Percentiles rank a stretch among this genome's conserved stretches.
phyloP scores from a whole-genome alignment of 108 stramenopile genomes.

The Bacterosira constricta region DNA sequence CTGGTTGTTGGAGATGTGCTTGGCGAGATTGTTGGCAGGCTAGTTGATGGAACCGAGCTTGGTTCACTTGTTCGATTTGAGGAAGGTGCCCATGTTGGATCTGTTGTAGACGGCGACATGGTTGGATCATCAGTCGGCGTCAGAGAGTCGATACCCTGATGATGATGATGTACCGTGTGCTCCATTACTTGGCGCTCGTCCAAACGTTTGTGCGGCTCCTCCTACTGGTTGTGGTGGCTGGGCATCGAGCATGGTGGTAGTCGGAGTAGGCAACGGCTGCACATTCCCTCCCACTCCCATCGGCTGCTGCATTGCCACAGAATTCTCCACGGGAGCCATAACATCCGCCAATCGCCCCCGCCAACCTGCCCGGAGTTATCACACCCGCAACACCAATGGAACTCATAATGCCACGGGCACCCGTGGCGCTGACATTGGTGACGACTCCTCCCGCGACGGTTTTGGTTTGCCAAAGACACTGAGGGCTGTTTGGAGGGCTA shows the following conservation, averaged over 20 bases:
- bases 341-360: constrained; percentile 18
- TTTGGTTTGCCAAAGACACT: constrained; percentile 11
- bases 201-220: no score
- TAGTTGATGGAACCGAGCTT: neutral
- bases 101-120: neutral
- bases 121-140: neutral
- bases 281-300: neutral
- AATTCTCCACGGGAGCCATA: constrained; percentile 20
- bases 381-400: neutral
- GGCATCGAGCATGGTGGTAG: neutral
- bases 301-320: neutral
- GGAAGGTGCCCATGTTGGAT: neutral
- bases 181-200: no score
- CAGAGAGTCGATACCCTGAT: no score
- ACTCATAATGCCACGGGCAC: neutral
- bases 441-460: no score
- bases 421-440: no score
- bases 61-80: neutral
- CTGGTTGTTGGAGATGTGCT: neutral
- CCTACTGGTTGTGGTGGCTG: no score
- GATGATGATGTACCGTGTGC: no score
- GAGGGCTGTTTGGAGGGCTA: constrained; percentile 28
- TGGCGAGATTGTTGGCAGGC: neutral
- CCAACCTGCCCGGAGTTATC: constrained; percentile 9
- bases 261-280: neutral